phyloP scores from a whole-genome alignment of 2,329 filamentous ascomycete genomes.

The Sporothrix variecibatus region DNA sequence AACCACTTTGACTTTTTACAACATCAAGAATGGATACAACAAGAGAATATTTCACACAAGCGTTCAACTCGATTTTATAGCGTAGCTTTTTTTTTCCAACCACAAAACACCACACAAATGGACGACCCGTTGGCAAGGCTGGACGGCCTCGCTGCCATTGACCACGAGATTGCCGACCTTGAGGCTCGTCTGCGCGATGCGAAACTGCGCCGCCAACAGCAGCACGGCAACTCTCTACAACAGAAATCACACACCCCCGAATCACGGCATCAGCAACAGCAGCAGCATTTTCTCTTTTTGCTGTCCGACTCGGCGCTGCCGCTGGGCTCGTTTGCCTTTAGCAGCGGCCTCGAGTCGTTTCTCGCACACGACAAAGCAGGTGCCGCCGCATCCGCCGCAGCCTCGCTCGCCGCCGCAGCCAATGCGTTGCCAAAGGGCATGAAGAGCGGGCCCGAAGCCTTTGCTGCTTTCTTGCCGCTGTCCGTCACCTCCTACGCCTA shows the following conservation, averaged over 20 bases:
- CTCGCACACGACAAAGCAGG: slow-evolving; percentile 60
- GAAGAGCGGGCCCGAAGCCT: slow-evolving; percentile 46
- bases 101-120: neutral
- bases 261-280: slow-evolving; percentile 33
- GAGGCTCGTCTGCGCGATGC: slow-evolving; percentile 51
- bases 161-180: slow-evolving; percentile 60
- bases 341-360: slow-evolving; percentile 79
- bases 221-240: neutral
- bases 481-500: slow-evolving; percentile 71
- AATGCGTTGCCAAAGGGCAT: slow-evolving; percentile 15
- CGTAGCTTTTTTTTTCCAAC: neutral
- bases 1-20: neutral
- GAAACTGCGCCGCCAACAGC: slow-evolving; percentile 40
- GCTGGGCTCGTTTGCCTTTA: slow-evolving; percentile 85
- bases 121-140: slow-evolving; percentile 1
- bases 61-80: neutral
- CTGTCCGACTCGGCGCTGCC: slow-evolving; percentile 81
- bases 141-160: slow-evolving; percentile 36
- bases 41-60: too few relatives aligned
- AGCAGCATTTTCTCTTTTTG: slow-evolving; percentile 69
- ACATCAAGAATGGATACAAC: too few relatives aligned
- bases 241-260: neutral
- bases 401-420: slow-evolving; percentile 16
- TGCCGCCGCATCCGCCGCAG: slow-evolving; percentile 25
- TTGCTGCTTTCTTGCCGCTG: slow-evolving; percentile 66